These are phyloP conservation scores for Cryomyces minteri DNA, from an alignment of 495 filamentous ascomycete genomes.

Conservation along the genomic window DNA sequence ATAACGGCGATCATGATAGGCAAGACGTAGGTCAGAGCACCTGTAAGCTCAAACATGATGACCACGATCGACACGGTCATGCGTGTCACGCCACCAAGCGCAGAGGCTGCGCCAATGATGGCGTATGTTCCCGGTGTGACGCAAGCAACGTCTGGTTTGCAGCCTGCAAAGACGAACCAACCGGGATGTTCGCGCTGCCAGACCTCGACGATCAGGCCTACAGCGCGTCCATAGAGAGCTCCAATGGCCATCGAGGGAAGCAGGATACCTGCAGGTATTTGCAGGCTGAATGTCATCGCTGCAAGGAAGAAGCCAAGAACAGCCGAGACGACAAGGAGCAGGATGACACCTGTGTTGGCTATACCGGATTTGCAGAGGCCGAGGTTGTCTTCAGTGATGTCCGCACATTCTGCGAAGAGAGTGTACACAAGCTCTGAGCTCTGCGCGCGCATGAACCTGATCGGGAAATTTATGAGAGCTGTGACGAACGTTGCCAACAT, in stretches of 20 bases:
- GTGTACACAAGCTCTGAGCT: conserved; percentile 81
- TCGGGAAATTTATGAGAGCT: conserved; percentile 83
- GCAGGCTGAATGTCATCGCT: conserved; percentile 84
- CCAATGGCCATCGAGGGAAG: conserved; percentile 96
- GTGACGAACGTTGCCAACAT: conserved; percentile 54
- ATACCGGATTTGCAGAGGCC: conserved; percentile 70
- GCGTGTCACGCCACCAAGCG: conserved; percentile 86
- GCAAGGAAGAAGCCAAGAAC: conserved; percentile 72
- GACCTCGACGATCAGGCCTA: conserved; percentile 76
- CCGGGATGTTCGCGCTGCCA: conserved; percentile 66
- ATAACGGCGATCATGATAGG: conserved; percentile 99
- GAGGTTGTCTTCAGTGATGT: conserved; percentile 60
- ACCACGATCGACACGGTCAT: conserved; percentile 97
- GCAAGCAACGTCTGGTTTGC: conserved; percentile 76
- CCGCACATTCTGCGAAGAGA: conserved; percentile 78
- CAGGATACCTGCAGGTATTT: conserved; percentile 91
- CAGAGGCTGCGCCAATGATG: conserved; percentile 91
- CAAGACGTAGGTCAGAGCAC: conserved; percentile 87
- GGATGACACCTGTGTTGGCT: conserved; percentile 51
- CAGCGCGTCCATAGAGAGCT: conserved; percentile 75
- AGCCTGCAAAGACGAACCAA: conserved; percentile 59
- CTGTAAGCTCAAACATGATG: conserved; percentile 98
- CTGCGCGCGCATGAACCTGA: conserved; percentile 78
- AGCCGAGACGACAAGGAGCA: conserved; percentile 62
- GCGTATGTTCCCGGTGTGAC: conserved; percentile 91